Evolutionary conservation across 768 basidiomycete species (phyloP).

Genomic region (Terana coerulea): DNA sequence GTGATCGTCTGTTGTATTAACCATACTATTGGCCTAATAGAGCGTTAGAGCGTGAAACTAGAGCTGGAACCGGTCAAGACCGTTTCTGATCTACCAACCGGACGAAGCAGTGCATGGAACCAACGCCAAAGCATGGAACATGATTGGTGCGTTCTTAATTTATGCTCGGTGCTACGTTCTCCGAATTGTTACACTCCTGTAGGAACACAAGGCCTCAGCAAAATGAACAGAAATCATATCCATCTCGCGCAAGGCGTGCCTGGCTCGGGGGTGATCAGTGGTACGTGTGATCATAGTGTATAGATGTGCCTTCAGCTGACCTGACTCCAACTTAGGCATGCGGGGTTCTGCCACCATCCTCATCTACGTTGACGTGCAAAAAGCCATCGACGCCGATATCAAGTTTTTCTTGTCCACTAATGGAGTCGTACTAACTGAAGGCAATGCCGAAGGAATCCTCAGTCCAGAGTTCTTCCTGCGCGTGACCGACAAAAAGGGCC

Average conservation of each 20-base stretch:
- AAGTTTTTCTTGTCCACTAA: constrained; percentile 79
- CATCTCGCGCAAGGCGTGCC: constrained; percentile 83
- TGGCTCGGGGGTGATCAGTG: constrained; percentile 68
- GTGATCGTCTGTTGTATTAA: constrained; percentile 32
- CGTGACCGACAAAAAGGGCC: constrained; percentile 51
- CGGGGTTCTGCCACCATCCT: constrained; percentile 72
- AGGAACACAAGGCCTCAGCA: constrained; percentile 73
- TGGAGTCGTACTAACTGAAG: constrained; percentile 85
- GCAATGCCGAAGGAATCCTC: constrained; percentile 62
- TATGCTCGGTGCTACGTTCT: not conserved
- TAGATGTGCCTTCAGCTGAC: not conserved
- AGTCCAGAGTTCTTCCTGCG: constrained; percentile 60
- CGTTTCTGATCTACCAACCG: constrained; percentile 59
- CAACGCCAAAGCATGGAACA: constrained; percentile 59
- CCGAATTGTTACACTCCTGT: no score
- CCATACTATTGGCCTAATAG: not conserved
- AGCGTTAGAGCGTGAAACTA: constrained; percentile 59
- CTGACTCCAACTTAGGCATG: constrained; percentile 57
- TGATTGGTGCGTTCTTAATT: constrained; percentile 51
- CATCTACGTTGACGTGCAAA: constrained; percentile 76
- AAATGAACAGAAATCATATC: constrained; percentile 88
- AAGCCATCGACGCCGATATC: constrained; percentile 64
- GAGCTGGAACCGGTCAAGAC: constrained; percentile 58
- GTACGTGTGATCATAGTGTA: constrained; percentile 38
- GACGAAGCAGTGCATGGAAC: constrained; percentile 85